Conservation (phyloP, 1,284 basidiomycete species). For the Moesziomyces sp. region DNA sequence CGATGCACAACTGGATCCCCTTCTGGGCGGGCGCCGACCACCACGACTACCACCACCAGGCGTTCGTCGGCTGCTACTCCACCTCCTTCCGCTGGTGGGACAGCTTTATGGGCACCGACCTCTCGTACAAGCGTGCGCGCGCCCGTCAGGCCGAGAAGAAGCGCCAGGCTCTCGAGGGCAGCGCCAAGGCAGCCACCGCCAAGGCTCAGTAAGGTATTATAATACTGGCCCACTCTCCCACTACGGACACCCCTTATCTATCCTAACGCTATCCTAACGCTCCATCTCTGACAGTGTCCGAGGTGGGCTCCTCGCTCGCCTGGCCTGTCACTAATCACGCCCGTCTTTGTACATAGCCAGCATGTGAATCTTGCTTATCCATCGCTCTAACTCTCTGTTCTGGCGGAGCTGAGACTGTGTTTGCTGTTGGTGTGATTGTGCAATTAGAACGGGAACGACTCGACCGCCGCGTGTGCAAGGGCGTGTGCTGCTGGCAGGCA, state of each 20-base stretch:
- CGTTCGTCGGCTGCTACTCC: constrained; percentile 63
- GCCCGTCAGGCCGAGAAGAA: constrained; percentile 65
- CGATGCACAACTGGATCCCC: constrained; percentile 90
- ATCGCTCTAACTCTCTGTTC: too few relatives aligned
- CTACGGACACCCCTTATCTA: too few relatives aligned
- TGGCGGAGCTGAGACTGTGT: too few relatives aligned
- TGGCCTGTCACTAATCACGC: too few relatives aligned
- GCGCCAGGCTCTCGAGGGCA: constrained; percentile 35
- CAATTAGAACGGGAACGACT: too few relatives aligned
- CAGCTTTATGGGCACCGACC: constrained; percentile 64
- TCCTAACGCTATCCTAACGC: background rate
- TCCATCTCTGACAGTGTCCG: background rate
- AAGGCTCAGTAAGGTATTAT: constrained; percentile 25
- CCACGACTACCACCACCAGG: constrained; percentile 74
- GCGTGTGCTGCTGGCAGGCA: too few relatives aligned
- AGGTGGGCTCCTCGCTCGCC: too few relatives aligned
- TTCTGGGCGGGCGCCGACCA: constrained; percentile 99
- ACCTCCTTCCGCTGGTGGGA: constrained; percentile 68
- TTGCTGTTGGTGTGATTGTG: too few relatives aligned
- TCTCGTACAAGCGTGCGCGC: constrained; percentile 61
- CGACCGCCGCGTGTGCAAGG: too few relatives aligned
- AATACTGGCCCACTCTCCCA: background rate
- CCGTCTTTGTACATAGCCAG: background rate
- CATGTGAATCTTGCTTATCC: too few relatives aligned
- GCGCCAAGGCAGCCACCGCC: constrained; percentile 3